Evolutionary conservation across 2,329 filamentous ascomycete genomes (phyloP), one percentile per base, ranked within the genome.

Genomic region (Microsporum canis): DNA sequence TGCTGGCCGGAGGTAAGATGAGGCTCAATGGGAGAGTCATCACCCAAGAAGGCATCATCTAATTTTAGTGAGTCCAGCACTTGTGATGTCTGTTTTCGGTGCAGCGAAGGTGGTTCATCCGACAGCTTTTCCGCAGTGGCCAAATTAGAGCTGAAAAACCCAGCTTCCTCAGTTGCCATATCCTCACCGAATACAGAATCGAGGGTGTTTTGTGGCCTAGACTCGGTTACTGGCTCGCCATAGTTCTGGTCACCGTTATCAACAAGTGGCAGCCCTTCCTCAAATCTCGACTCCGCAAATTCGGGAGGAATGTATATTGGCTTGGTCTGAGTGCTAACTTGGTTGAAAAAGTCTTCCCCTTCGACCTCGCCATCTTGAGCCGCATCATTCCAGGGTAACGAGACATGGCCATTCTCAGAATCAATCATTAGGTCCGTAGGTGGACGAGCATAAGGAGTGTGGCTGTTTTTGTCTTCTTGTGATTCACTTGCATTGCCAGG

Each of bases 31-130:
- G 53, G 53, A 27, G 33, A 36, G 7, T 56, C 53, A 8, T 41
- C 12, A 61, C 33, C 71, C 68, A 31, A 68, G 70, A 49, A 61
- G 57, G 71, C 71, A 29, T 79, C 72, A 33, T 45, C 43, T 5
- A 49, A 23, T 14, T 47, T 33, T 63, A 84, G 67, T 1, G 79
- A 77, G 31, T 79, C 76, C 61, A 89, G 74, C 0, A 87, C 85
- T 71, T 89, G 84, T 68, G 81, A 79, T 0, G 87, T 90, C 23
- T 85, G 87, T 71, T 89, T 89, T 61, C 87, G 81, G 65, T 84
- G 80, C n/a, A 89, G 66, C 0, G 71, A 61, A 43, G 67, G 70
- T 5, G 43, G 61, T 53, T 63, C 45, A 3, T 64, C 47, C 2
- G 63, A 61, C 7, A 66, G 64, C 23, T 56, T 2, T 8, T 66